Conservation (phyloP, 257 asterid species). For the Galeopsis tetrahit region DNA sequence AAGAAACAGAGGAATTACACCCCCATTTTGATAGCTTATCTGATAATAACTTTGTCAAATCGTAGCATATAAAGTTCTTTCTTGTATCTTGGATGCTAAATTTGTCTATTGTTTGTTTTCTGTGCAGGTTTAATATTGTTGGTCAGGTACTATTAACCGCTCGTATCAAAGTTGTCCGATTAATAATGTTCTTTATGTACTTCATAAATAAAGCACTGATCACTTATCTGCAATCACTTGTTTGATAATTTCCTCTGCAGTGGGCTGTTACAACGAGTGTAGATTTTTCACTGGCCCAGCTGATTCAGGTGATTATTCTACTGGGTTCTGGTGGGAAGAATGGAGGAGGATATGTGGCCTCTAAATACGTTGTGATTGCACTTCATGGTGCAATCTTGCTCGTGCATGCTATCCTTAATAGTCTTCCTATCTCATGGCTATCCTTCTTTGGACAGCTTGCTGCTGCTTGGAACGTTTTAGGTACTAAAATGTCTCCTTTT, state of each 20-base stretch:
- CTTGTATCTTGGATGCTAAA: constrained; percentile 19
- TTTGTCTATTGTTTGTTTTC: constrained; percentile 19
- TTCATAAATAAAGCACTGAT: constrained; percentile 29
- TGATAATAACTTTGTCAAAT: not conserved
- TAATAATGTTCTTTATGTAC: constrained; percentile 15
- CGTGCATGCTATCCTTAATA: constrained; percentile 74
- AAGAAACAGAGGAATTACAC: no score
- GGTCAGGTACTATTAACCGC: constrained; percentile 77
- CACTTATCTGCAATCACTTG: not conserved
- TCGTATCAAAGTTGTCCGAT: constrained; percentile 27
- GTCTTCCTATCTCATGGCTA: constrained; percentile 82
- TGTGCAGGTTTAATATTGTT: constrained; percentile 92
- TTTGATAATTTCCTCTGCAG: constrained; percentile 54
- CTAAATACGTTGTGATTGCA: constrained; percentile 79
- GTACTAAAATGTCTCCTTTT: constrained; percentile 35
- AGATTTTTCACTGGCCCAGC: constrained; percentile 88
- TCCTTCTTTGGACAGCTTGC: constrained; percentile 88
- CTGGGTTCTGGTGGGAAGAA: constrained; percentile 86
- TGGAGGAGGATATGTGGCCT: constrained; percentile 89
- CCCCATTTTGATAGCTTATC: not conserved
- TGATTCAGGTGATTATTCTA: constrained; percentile 90
- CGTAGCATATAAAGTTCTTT: not conserved
- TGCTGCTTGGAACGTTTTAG: constrained; percentile 92
- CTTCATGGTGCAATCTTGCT: constrained; percentile 78
- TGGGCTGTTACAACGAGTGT: constrained; percentile 97